Evolutionary conservation across 1,284 basidiomycete genomes (phyloP).

Genomic region (Papiliotrema laurentii): DNA sequence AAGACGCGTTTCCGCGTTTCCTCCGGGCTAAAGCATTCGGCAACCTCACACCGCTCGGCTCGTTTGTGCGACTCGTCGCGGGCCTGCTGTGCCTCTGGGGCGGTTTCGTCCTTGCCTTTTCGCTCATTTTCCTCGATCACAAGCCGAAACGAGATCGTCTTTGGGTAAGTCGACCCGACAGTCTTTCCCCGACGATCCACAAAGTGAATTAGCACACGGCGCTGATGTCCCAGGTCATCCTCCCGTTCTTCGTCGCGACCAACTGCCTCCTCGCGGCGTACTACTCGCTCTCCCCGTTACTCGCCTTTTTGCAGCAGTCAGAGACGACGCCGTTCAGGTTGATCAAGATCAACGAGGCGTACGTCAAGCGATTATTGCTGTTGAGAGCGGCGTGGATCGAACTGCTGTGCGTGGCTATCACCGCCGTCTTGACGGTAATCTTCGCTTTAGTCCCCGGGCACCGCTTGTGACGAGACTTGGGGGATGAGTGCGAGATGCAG

Average conservation of each 20-base stretch:
- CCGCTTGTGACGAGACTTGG: slow-evolving; percentile 17
- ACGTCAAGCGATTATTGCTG: slow-evolving; percentile 81
- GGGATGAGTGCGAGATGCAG: neutral
- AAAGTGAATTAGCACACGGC: neutral
- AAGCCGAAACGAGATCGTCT: slow-evolving; percentile 83
- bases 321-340: slow-evolving; percentile 77
- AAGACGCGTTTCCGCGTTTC: slow-evolving; percentile 96
- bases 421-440: slow-evolving; percentile 40
- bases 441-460: slow-evolving; percentile 42
- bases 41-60: slow-evolving; percentile 86
- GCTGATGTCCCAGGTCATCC: slow-evolving; percentile 63
- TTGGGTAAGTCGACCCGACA: slow-evolving; percentile 69
- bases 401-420: slow-evolving; percentile 29
- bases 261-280: slow-evolving; percentile 88
- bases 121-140: slow-evolving; percentile 88
- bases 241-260: slow-evolving; percentile 87
- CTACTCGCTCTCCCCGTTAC: slow-evolving; percentile 90
- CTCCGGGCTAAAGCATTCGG: slow-evolving; percentile 93
- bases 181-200: too few relatives aligned
- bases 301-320: slow-evolving; percentile 48
- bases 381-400: slow-evolving; percentile 81
- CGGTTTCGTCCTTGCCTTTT: slow-evolving; percentile 80
- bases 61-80: slow-evolving; percentile 73
- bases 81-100: slow-evolving; percentile 89
- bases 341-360: slow-evolving; percentile 81